Conservation (phyloP, 2,329 filamentous ascomycete species). For the Elsinoe perseae region DNA sequence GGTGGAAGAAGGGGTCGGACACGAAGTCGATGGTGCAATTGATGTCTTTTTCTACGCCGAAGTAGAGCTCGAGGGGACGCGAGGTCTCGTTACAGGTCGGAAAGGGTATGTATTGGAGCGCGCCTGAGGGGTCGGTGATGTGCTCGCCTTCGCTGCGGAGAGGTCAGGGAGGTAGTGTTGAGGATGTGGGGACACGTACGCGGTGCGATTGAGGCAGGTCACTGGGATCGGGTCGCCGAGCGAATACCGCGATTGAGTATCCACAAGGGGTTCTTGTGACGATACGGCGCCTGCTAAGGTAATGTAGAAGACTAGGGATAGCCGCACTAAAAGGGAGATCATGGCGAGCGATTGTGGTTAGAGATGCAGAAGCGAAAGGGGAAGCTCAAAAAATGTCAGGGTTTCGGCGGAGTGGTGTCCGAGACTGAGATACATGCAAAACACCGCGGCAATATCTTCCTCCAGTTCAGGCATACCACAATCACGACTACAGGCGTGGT, state of each 20-base stretch:
- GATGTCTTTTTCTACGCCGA: conserved; percentile 70
- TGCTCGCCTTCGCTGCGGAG: neutral
- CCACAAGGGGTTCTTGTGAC: conserved; percentile 35
- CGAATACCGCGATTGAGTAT: conserved; percentile 37
- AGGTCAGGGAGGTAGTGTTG: neutral
- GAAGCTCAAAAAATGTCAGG: conserved; percentile 1
- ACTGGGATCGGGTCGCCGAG: conserved; percentile 45
- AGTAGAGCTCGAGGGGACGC: conserved; percentile 73
- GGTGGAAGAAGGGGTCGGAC: conserved; percentile 73
- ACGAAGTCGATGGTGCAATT: conserved; percentile 78
- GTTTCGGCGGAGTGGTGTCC: neutral
- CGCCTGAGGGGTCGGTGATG: conserved; percentile 68
- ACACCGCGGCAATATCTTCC: too few relatives aligned
- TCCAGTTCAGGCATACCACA: too few relatives aligned
- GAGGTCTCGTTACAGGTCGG: conserved; percentile 82
- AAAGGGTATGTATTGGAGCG: conserved; percentile 89
- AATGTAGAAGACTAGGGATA: conserved; percentile 28
- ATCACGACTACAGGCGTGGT: too few relatives aligned
- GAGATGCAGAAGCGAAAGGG: neutral
- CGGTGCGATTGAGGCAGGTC: conserved; percentile 44
- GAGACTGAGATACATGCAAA: too few relatives aligned
- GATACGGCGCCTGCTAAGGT: conserved; percentile 34
- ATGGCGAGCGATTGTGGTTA: neutral
- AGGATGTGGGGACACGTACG: conserved; percentile 32
- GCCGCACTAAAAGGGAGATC: conserved; percentile 24